Evolutionary conservation across 2,329 filamentous ascomycete genomes (phyloP).

Genomic region (Scedosporium minutisporum): DNA sequence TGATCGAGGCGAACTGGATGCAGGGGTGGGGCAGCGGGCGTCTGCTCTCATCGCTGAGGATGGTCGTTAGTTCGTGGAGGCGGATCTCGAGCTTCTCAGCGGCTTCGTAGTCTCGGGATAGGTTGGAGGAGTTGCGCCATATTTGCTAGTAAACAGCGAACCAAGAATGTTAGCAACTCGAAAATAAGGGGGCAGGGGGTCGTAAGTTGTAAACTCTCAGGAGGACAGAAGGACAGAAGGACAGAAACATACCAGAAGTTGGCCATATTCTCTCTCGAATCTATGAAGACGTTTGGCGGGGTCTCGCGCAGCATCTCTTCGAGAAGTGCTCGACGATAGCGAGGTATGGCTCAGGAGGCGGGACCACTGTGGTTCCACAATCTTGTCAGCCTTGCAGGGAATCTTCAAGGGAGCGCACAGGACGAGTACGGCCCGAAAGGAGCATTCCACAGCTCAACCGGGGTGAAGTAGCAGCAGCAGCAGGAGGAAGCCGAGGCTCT

Average conservation of each 20-base stretch:
- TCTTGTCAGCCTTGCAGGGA: constrained; percentile 10
- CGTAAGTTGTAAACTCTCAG: background rate
- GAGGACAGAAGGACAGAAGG: background rate
- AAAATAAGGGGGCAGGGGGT: background rate
- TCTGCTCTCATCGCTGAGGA: constrained; percentile 82
- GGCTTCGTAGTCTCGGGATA: constrained; percentile 49
- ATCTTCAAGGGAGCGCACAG: constrained; percentile 8
- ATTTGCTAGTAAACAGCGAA: constrained; percentile 18
- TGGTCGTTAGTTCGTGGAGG: constrained; percentile 54
- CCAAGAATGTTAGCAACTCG: no score
- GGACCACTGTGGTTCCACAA: constrained; percentile 43
- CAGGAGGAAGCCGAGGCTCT: background rate
- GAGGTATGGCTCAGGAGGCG: constrained; percentile 55
- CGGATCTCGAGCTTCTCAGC: constrained; percentile 53
- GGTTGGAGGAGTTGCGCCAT: constrained; percentile 53
- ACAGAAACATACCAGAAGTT: constrained; percentile 41
- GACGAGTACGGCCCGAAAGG: background rate
- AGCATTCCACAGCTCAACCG: background rate
- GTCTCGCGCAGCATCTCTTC: constrained; percentile 52
- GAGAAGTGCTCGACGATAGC: constrained; percentile 44
- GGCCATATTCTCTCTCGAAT: constrained; percentile 57
- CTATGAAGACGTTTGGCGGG: constrained; percentile 54
- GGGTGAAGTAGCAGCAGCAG: background rate
- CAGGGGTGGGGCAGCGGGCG: constrained; percentile 85
- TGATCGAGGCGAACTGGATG: constrained; percentile 73